phyloP scores from a whole-genome alignment of 2,329 filamentous ascomycete genomes.

The Apiospora rasikravindrae region DNA sequence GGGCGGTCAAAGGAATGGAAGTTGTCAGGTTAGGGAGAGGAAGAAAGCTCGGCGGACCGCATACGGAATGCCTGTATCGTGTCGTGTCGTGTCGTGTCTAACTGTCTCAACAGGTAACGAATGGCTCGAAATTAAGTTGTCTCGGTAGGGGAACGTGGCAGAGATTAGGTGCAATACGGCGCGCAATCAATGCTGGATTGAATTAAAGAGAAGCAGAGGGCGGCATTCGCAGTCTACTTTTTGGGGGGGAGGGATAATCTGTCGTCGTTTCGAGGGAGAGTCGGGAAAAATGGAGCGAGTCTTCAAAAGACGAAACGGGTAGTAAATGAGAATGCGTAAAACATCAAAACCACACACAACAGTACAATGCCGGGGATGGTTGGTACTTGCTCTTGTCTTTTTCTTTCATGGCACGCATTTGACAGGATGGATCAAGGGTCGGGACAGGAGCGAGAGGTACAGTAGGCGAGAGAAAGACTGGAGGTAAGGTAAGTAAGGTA shows the following conservation, averaged over 20 bases:
- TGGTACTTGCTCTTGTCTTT: conserved; percentile 10
- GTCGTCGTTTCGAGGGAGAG: not conserved
- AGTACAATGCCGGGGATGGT: conserved; percentile 11
- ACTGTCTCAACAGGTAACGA: not conserved
- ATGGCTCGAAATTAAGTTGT: conserved; percentile 15
- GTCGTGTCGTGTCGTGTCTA: not conserved
- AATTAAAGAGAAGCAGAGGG: conserved; percentile 3
- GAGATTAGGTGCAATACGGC: conserved; percentile 4
- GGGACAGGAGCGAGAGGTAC: not conserved
- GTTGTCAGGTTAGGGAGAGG: conserved; percentile 4
- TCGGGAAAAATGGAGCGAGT: not conserved
- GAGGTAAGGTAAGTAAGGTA: not conserved
- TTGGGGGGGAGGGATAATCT: not conserved
- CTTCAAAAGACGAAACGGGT: conserved; percentile 8
- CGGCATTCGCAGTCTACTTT: not conserved
- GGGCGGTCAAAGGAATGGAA: not conserved
- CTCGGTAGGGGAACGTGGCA: not conserved
- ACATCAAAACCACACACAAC: conserved; percentile 15
- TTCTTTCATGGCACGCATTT: conserved; percentile 16
- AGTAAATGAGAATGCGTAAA: conserved; percentile 13
- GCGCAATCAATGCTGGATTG: conserved; percentile 17
- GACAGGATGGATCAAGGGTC: conserved; percentile 16
- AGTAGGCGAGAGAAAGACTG: conserved; percentile 6
- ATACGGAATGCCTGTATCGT: not conserved
- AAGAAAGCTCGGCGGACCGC: not conserved